A percentile compares a stretch with the other conserved stretches of the same genome.
These are phyloP conservation scores for Rhodotorula paludigena DNA, from an alignment of 768 basidiomycete genomes.

Conservation along the genomic window DNA sequence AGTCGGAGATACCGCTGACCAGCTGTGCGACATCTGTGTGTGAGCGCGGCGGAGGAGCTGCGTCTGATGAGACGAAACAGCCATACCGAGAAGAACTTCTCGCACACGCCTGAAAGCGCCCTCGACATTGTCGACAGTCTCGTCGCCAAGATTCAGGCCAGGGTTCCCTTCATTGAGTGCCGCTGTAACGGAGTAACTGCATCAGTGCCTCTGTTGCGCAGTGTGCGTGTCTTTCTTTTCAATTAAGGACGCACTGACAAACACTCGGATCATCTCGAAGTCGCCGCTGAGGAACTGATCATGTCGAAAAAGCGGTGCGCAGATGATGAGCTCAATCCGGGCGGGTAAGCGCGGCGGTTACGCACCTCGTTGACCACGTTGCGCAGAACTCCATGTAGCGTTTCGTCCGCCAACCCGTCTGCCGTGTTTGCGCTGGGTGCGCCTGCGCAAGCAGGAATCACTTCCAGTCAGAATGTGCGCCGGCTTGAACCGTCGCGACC, in stretches of 20 bases:
- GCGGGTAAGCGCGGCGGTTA: not conserved
- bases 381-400: slow-evolving; percentile 66
- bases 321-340: too few relatives aligned
- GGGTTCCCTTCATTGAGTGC: slow-evolving; percentile 76
- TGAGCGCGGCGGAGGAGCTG: not conserved
- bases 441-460: not conserved
- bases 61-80: not conserved
- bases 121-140: slow-evolving; percentile 71
- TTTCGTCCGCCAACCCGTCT: slow-evolving; percentile 60
- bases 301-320: not conserved
- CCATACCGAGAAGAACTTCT: slow-evolving; percentile 67
- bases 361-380: slow-evolving; percentile 70
- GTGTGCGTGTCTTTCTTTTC: too few relatives aligned
- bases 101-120: slow-evolving; percentile 64
- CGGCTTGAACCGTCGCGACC: too few relatives aligned
- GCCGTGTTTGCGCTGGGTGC: not conserved
- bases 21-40: slow-evolving; percentile 16
- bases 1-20: slow-evolving; percentile 68
- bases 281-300: slow-evolving; percentile 65
- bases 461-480: not conserved
- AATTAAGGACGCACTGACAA: slow-evolving; percentile 61
- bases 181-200: slow-evolving; percentile 50
- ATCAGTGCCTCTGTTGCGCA: not conserved
- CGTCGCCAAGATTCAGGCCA: slow-evolving; percentile 68
- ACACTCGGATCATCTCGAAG: slow-evolving; percentile 71